Evolutionary conservation across 2,329 filamentous ascomycete genomes (phyloP).

Genomic region (Orbilia ellipsospora): DNA sequence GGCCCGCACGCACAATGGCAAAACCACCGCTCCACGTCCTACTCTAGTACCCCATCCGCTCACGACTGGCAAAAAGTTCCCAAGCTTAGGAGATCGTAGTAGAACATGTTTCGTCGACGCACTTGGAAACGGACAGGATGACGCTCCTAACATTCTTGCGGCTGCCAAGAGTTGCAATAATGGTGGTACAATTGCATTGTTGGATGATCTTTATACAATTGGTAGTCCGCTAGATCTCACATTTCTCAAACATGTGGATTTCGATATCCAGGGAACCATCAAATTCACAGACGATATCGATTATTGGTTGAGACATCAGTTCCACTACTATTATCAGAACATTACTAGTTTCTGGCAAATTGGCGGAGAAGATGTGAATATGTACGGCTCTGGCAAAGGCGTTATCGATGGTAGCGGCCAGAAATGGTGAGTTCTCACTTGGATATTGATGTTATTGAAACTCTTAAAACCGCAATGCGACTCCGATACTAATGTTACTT

Average conservation of each 20-base stretch:
- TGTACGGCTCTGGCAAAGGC: conserved; percentile 73
- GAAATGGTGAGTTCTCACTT: conserved; percentile 71
- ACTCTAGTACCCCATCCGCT: not conserved
- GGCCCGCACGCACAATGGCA: conserved; percentile 5
- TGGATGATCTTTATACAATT: conserved; percentile 70
- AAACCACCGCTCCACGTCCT: conserved; percentile 9
- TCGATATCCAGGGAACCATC: conserved; percentile 64
- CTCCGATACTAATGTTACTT: not conserved
- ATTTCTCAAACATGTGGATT: conserved; percentile 70
- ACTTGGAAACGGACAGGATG: conserved; percentile 61
- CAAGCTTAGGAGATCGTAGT: not conserved
- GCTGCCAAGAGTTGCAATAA: conserved; percentile 72
- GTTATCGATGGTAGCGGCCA: conserved; percentile 72
- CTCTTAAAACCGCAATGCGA: conserved; percentile 64
- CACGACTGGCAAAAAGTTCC: conserved; percentile 16
- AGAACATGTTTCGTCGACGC: conserved; percentile 24
- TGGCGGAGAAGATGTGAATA: conserved; percentile 73
- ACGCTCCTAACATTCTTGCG: conserved; percentile 67
- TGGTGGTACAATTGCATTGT: conserved; percentile 71
- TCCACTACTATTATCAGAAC: conserved; percentile 74
- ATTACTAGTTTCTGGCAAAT: conserved; percentile 75
- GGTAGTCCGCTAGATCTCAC: conserved; percentile 74
- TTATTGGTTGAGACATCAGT: conserved; percentile 75
- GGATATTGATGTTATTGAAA: conserved; percentile 66
- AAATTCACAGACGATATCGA: conserved; percentile 73